Percentiles rank a stretch among this genome's conserved stretches.
phyloP scores from a whole-genome alignment of 1,139 yeast species.

The Suhomyces wounanorum region DNA sequence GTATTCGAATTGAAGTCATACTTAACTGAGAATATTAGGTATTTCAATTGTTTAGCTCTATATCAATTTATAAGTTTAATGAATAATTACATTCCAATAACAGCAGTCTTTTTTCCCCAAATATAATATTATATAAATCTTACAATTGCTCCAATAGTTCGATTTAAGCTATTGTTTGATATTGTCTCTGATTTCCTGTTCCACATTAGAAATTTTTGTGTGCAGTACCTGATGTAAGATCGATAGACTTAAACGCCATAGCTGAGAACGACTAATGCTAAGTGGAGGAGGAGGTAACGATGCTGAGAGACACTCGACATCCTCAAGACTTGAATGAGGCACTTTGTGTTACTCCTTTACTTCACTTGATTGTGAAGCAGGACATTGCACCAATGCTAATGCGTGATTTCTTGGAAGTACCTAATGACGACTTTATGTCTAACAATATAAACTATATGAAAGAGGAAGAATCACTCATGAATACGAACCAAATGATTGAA shows the following conservation, averaged over 20 bases:
- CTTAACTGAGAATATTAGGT: too few species aligned
- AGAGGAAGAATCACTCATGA: neutral
- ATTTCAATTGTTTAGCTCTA: neutral
- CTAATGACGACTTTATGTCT: conserved; percentile 9
- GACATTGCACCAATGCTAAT: conserved; percentile 26
- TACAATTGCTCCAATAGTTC: too few species aligned
- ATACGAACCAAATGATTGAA: neutral
- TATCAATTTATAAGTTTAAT: too few species aligned
- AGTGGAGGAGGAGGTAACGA: neutral
- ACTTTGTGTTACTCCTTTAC: conserved; percentile 30
- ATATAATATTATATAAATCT: too few species aligned
- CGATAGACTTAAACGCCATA: neutral
- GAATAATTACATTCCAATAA: too few species aligned
- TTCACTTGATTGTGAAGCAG: conserved; percentile 34
- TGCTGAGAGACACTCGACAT: conserved; percentile 8
- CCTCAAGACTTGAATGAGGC: conserved; percentile 27
- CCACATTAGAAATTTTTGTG: too few species aligned
- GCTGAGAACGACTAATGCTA: neutral
- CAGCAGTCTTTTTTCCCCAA: too few species aligned
- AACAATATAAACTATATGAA: neutral
- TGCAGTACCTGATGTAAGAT: neutral
- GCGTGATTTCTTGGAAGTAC: conserved; percentile 8
- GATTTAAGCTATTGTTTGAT: too few species aligned
- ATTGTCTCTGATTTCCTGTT: too few species aligned
- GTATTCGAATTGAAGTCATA: too few species aligned